Evolutionary conservation across 2,329 filamentous ascomycete genomes (phyloP).

Genomic region (Davidsoniella eucalypti): DNA sequence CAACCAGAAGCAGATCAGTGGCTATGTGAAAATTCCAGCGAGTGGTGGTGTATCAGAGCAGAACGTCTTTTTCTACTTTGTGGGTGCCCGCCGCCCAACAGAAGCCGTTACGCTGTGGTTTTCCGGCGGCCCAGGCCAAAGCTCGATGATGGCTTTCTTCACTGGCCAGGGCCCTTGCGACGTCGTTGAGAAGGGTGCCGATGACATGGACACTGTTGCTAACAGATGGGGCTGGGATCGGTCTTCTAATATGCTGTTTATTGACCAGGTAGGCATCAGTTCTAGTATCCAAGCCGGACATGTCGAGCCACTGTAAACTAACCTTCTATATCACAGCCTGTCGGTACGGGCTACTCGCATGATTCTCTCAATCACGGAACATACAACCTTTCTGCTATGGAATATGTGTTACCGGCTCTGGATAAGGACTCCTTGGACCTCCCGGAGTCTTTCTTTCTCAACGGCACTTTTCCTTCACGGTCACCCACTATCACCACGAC

Average conservation of each 20-base stretch:
- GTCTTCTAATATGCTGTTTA: constrained; percentile 36
- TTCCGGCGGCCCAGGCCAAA: constrained; percentile 50
- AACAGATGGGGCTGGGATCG: constrained; percentile 51
- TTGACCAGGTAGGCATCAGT: constrained; percentile 29
- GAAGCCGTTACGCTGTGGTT: constrained; percentile 35
- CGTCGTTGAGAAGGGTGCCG: constrained; percentile 24
- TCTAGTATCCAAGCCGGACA: constrained; percentile 15
- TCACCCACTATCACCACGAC: constrained; percentile 37
- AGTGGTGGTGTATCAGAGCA: constrained; percentile 3
- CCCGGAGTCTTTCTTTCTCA: constrained; percentile 15
- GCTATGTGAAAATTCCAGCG: constrained; percentile 47
- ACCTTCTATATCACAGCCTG: constrained; percentile 26
- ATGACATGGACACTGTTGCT: constrained; percentile 36
- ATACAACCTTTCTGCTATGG: constrained; percentile 28
- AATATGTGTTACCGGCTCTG: constrained; percentile 22
- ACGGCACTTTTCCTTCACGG: constrained; percentile 4
- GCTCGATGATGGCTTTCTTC: constrained; percentile 49
- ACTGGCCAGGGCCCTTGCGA: constrained; percentile 39
- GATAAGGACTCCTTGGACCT: constrained; percentile 20
- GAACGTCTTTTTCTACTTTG: constrained; percentile 36
- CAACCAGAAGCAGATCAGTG: constrained; percentile 51
- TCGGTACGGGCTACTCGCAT: constrained; percentile 53
- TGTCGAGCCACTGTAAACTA: constrained; percentile 21
- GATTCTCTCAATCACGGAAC: constrained; percentile 48
- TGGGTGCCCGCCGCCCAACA: constrained; percentile 24